Conservation (phyloP, 345 rosid species). For the Syzygium grande region DNA sequence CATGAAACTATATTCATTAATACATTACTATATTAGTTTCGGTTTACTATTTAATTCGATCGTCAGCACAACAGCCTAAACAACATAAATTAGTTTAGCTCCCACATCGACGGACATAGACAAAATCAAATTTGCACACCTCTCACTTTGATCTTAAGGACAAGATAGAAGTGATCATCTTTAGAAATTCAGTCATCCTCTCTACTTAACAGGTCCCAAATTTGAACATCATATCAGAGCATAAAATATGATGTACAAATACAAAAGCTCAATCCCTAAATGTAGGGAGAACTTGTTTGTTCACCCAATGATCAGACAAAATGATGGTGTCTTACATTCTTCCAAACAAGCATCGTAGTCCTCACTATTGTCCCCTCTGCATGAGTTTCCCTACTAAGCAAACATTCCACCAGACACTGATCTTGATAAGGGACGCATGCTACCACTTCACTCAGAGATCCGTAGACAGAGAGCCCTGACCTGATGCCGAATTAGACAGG, state of each 20-base stretch:
- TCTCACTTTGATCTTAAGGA: background rate
- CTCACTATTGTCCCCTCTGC: background rate
- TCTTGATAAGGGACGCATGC: background rate
- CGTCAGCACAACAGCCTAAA: background rate
- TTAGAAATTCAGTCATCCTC: background rate
- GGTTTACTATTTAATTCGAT: too few species aligned
- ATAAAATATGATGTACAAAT: background rate
- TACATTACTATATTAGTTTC: too few species aligned
- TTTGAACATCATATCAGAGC: background rate
- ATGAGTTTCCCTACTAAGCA: background rate
- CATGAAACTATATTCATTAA: too few species aligned
- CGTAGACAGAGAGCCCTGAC: background rate
- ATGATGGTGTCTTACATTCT: background rate
- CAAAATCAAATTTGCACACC: background rate
- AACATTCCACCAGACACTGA: background rate
- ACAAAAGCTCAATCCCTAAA: background rate
- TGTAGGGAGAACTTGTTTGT: background rate
- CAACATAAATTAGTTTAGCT: background rate
- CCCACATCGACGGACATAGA: background rate
- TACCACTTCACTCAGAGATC: background rate
- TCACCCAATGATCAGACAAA: background rate
- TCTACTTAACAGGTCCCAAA: background rate
- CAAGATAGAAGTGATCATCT: background rate
- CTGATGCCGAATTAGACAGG: background rate
- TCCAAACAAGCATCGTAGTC: background rate